phyloP scores from a whole-genome alignment of 2,329 filamentous ascomycete genomes.

The Aureobasidium pullulans region DNA sequence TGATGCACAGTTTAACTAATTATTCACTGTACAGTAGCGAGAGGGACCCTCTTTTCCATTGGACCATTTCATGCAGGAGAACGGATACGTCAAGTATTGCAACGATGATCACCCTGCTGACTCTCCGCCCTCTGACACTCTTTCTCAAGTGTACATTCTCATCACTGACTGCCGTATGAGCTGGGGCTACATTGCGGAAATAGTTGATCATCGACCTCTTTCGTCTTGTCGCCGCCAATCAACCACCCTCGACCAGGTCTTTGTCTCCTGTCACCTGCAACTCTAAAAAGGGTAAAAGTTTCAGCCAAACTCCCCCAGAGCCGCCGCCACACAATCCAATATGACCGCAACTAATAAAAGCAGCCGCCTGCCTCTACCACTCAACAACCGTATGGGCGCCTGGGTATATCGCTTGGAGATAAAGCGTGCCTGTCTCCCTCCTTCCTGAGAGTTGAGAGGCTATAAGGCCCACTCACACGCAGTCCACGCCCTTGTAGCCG shows the following conservation, averaged over 20 bases:
- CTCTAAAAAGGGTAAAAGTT: neutral
- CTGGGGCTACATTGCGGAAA: neutral
- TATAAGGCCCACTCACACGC: no score
- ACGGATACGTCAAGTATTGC: neutral
- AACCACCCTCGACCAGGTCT: neutral
- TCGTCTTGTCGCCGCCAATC: neutral
- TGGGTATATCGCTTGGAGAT: no score
- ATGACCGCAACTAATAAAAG: no score
- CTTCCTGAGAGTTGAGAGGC: no score
- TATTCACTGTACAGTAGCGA: neutral
- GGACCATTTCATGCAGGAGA: neutral
- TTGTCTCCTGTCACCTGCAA: conserved; percentile 7
- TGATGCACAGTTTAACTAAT: neutral
- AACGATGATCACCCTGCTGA: neutral
- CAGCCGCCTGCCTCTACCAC: no score
- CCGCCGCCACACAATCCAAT: no score
- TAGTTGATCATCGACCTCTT: neutral
- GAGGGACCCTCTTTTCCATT: neutral
- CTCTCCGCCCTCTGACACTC: conserved; percentile 3
- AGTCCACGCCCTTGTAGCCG: no score
- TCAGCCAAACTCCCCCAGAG: neutral
- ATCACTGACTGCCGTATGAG: no score
- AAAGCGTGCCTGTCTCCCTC: no score
- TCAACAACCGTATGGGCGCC: no score
- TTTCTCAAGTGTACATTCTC: neutral